Percentiles rank a stretch among this genome's conserved stretches.
Evolutionary conservation across 2,329 filamentous ascomycete species (phyloP).

Genomic region (Drechslerella dactyloides): DNA sequence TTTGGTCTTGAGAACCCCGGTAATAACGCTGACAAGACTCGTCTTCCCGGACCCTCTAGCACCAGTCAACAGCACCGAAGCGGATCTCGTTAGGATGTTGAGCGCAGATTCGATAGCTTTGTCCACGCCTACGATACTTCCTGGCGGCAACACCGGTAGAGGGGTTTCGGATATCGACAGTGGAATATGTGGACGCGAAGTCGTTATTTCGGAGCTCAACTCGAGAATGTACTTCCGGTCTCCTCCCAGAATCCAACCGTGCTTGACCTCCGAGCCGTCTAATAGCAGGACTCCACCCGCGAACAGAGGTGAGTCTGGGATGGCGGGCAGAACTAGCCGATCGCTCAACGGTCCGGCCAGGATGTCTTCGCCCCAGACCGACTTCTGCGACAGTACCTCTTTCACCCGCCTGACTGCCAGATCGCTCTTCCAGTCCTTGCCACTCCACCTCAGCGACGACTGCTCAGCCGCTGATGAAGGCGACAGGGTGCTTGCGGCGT

Average conservation of each 20-base stretch:
- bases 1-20: slow-evolving; percentile 66
- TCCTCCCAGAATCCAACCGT: slow-evolving; percentile 74
- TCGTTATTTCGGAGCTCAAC: slow-evolving; percentile 41
- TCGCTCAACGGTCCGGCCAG: slow-evolving; percentile 87
- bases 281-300: slow-evolving; percentile 80
- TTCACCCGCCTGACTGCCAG: slow-evolving; percentile 53
- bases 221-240: slow-evolving; percentile 49
- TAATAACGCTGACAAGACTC: slow-evolving; percentile 76
- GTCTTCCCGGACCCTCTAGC: slow-evolving; percentile 91
- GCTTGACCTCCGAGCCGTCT: slow-evolving; percentile 59
- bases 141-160: slow-evolving; percentile 36
- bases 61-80: slow-evolving; percentile 87
- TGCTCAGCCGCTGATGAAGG: slow-evolving; percentile 41
- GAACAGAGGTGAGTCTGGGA: slow-evolving; percentile 63
- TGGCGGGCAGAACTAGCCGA: slow-evolving; percentile 75
- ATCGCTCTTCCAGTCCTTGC: slow-evolving; percentile 53
- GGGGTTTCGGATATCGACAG: slow-evolving; percentile 56
- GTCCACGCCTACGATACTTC: slow-evolving; percentile 80
- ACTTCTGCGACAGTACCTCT: slow-evolving; percentile 52
- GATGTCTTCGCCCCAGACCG: slow-evolving; percentile 62
- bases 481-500: slow-evolving; percentile 60
- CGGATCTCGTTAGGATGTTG: slow-evolving; percentile 79
- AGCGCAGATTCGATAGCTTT: slow-evolving; percentile 73
- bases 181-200: slow-evolving; percentile 56
- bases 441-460: slow-evolving; percentile 51